Base-by-base conservation (phyloP, 1,284 basidiomycete genomes). In the Papiliotrema nemorosa region DNA sequence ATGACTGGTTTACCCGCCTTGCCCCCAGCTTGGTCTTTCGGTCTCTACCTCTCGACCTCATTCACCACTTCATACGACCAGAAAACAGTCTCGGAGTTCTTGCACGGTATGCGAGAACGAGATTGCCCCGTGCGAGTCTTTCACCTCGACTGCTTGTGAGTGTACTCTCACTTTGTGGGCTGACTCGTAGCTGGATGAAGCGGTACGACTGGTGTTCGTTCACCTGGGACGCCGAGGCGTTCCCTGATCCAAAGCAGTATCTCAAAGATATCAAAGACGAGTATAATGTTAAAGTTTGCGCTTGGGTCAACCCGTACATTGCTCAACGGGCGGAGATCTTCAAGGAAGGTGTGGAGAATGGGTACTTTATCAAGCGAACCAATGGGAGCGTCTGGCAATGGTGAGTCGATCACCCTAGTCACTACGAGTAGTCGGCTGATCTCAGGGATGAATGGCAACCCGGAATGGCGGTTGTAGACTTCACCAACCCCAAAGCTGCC, bases 131-230 rank as follows among this genome's bases (percentile, higher is more conserved):
- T 86, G n/a, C 80, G 84, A n/a, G 84, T 86, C 1, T 84, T 87
- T 74, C 85, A 88, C 60, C 67, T 87, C 38, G 86, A 88, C 64
- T 87, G 85, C 64, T 87, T 86, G 52, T 64, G 48, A 48, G 48
- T 53, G 6, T 6, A 3, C n/a, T 14, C 35, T 18, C 14, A 14
- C 14, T 3, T 16, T 20, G 5, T 10, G 21, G 9, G 27, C 3
- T 4, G 13, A 42, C n/a, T 4, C 37, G 5, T 50, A 55, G 53
- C 75, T 86, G 84, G 84, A 86, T 86, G 84, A 85, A 84, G 65
- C 81, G 84, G 66, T 86, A 85, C 67, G 82, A 86, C 71, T 86
- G 85, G 85, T 86, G 84, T 59, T 84, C 82, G 10, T 88, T 87
- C 72, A 83, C 83, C 4, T 87, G 86, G 62, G 85, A 87, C 62